These are phyloP conservation scores for Paspalum notatum DNA, from an alignment of 176 grass and related monocot genomes.

Conservation along the genomic window DNA sequence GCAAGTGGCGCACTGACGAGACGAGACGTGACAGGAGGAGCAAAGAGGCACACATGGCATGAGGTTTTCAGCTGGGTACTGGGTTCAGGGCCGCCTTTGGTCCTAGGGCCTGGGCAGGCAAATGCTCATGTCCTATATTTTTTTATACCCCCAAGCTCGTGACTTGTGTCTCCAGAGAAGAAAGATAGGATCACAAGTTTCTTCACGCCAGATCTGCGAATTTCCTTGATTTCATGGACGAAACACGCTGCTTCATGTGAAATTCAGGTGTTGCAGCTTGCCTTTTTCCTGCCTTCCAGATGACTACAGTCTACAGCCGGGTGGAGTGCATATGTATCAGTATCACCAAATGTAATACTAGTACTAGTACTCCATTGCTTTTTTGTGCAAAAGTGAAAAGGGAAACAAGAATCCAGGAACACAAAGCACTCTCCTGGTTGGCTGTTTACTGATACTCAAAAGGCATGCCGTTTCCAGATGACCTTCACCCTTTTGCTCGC, in stretches of 20 bases:
- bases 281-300: background rate
- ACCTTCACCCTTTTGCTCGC: background rate
- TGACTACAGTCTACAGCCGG: background rate
- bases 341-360: too few species aligned
- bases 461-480: constrained; percentile 20
- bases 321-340: background rate
- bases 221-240: background rate
- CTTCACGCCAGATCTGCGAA: background rate
- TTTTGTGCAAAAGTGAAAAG: background rate
- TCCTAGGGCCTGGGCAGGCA: background rate
- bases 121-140: too few species aligned
- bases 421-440: background rate
- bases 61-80: background rate
- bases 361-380: background rate
- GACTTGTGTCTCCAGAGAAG: background rate
- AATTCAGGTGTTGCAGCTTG: constrained; percentile 1
- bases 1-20: constrained; percentile 17
- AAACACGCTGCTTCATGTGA: background rate
- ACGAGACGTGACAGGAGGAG: constrained; percentile 33
- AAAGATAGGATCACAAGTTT: background rate
- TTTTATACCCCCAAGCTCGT: too few species aligned
- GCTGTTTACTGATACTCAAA: constrained; percentile 19
- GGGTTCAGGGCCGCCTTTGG: background rate
- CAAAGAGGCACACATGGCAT: background rate
- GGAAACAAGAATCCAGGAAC: constrained; percentile 20